Conservation (phyloP, 768 basidiomycete species). For the Crucibulum laeve region DNA sequence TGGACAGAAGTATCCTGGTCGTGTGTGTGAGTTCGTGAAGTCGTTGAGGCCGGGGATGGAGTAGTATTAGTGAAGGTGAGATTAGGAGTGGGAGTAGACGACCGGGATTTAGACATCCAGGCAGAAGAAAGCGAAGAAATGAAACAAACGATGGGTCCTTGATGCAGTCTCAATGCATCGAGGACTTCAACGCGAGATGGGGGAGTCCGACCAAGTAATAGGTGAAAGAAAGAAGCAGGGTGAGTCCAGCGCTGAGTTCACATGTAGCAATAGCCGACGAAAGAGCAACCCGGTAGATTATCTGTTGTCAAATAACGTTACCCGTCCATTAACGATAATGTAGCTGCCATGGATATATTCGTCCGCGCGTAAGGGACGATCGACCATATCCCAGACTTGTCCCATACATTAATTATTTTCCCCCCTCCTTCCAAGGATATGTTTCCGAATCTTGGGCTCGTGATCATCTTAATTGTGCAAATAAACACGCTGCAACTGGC, state of each 20-base stretch:
- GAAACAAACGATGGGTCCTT: constrained; percentile 29
- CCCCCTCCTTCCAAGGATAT: constrained; percentile 11
- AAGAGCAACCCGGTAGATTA: constrained; percentile 2
- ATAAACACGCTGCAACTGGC: constrained; percentile 5
- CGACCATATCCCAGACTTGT: too few species aligned
- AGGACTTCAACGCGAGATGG: constrained; percentile 19
- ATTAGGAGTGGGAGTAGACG: constrained; percentile 41
- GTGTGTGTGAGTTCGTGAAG: constrained; percentile 39
- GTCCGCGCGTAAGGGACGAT: constrained; percentile 18
- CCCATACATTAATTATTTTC: constrained; percentile 14
- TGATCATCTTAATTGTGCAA: constrained; percentile 8
- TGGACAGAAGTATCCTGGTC: constrained; percentile 25
- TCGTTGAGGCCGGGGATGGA: constrained; percentile 27
- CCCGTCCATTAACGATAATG: constrained; percentile 25
- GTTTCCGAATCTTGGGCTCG: constrained; percentile 14
- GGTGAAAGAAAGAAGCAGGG: constrained; percentile 1
- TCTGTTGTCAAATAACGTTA: constrained; percentile 21
- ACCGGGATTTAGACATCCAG: constrained; percentile 49
- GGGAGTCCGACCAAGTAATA: not conserved
- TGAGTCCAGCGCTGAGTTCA: not conserved
- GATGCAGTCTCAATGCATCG: constrained; percentile 42
- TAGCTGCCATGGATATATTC: constrained; percentile 12
- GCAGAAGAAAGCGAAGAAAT: constrained; percentile 23
- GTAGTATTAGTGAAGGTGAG: constrained; percentile 31
- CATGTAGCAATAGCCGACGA: constrained; percentile 24